A percentile compares a stretch with the other conserved stretches of the same genome.
Evolutionary conservation across 148 eudicot genomes (phyloP).

Genomic region (Rhododendron mucronatum): DNA sequence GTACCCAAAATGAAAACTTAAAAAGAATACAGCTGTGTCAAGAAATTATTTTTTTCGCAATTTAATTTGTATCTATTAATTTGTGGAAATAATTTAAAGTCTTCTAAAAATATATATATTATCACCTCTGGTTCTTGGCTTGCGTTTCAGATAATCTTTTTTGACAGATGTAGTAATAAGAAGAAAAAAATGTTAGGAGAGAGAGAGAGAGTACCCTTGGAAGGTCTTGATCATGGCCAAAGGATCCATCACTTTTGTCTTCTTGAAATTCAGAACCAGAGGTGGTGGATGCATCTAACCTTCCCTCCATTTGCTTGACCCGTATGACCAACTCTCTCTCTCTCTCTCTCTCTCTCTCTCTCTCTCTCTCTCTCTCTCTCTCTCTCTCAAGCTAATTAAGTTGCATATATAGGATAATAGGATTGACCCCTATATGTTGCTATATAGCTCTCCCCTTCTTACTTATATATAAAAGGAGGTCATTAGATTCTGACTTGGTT

Average conservation of each 20-base stretch:
- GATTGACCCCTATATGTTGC: background rate
- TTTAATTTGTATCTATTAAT: too few species aligned
- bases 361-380: background rate
- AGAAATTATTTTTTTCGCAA: too few species aligned
- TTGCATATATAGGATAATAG: background rate
- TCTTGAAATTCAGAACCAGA: conserved; percentile 19
- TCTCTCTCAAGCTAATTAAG: background rate
- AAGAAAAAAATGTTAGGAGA: background rate
- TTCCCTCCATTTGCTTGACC: conserved; percentile 26
- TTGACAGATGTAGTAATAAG: background rate
- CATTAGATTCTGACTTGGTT: conserved; percentile 18
- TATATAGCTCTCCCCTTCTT: background rate
- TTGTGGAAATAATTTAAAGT: background rate
- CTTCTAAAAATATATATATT: background rate
- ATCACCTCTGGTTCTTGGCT: background rate
- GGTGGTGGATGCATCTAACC: conserved; percentile 16
- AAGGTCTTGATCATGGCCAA: conserved; percentile 10
- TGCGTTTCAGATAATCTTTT: background rate
- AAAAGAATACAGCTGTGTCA: background rate
- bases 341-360: background rate
- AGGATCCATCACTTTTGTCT: conserved; percentile 22
- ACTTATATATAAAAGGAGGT: conserved; percentile 19
- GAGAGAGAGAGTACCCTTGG: conserved; percentile 6
- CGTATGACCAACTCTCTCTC: background rate
- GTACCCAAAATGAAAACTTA: background rate